Percentiles rank a stretch among this genome's conserved stretches.
Conservation (phyloP, 1,284 basidiomycete species). For the Moniliophthora roreri region DNA sequence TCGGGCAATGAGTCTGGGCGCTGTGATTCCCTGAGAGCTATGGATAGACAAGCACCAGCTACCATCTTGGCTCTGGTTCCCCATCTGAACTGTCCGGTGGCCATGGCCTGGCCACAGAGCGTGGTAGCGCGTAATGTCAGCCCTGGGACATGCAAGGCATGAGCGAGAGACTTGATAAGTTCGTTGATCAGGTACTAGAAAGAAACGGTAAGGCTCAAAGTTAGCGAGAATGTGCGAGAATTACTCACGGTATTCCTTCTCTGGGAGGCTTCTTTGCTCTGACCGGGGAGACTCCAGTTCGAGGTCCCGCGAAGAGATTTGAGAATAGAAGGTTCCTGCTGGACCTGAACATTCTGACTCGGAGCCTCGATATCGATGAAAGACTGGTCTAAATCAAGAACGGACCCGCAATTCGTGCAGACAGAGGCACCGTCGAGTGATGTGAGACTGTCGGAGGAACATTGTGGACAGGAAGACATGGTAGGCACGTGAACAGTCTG, state of each 20-base stretch:
- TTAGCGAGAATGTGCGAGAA: constrained; percentile 15
- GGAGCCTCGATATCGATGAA: constrained; percentile 30
- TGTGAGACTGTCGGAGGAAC: background rate
- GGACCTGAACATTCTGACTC: constrained; percentile 23
- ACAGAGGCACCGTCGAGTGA: background rate
- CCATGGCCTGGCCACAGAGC: constrained; percentile 66
- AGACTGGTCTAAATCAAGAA: constrained; percentile 47
- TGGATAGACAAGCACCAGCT: constrained; percentile 63
- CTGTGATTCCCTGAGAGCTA: constrained; percentile 66
- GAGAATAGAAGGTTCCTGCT: constrained; percentile 34
- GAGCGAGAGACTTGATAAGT: constrained; percentile 59
- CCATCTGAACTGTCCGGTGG: constrained; percentile 58
- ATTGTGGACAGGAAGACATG: background rate
- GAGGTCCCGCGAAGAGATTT: constrained; percentile 43
- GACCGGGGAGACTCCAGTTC: constrained; percentile 58
- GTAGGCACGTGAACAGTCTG: background rate
- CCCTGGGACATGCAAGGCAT: constrained; percentile 53
- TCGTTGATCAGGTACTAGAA: constrained; percentile 57
- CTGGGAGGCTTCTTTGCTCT: constrained; percentile 59
- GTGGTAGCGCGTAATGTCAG: constrained; percentile 58
- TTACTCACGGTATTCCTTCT: constrained; percentile 56
- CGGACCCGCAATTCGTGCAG: constrained; percentile 61
- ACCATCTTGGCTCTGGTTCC: constrained; percentile 64
- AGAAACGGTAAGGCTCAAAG: constrained; percentile 15
- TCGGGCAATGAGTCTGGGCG: constrained; percentile 65